Conservation (phyloP, 129 eudicot genomes). For the Escallonia rubra region DNA sequence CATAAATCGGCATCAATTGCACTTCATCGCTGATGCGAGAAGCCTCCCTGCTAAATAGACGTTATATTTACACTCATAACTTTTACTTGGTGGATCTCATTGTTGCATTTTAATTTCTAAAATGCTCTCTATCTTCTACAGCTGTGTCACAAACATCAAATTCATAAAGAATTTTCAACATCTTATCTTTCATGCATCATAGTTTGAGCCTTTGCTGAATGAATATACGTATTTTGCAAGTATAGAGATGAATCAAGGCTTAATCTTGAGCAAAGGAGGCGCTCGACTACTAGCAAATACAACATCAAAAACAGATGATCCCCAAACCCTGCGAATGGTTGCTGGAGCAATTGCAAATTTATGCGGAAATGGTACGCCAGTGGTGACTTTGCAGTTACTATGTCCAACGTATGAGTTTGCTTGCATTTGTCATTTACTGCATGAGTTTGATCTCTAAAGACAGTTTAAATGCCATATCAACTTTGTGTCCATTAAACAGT, state of each 20-base stretch:
- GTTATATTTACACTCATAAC: not conserved
- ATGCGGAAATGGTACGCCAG: slow-evolving; percentile 82
- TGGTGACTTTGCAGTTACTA: not conserved
- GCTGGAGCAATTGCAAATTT: slow-evolving; percentile 98
- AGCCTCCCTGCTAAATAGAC: not conserved
- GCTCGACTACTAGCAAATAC: slow-evolving; percentile 72
- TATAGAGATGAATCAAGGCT: slow-evolving; percentile 76
- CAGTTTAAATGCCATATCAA: not conserved
- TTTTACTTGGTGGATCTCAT: not conserved
- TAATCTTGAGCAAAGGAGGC: slow-evolving; percentile 88
- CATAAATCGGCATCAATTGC: too few relatives aligned
- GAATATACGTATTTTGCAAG: slow-evolving; percentile 10
- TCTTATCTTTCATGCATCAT: slow-evolving; percentile 1
- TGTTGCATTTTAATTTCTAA: not conserved
- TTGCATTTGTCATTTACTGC: not conserved
- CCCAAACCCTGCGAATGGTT: slow-evolving; percentile 95
- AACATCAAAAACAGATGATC: slow-evolving; percentile 75
- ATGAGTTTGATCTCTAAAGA: not conserved
- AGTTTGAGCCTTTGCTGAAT: slow-evolving; percentile 11
- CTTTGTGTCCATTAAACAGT: not conserved
- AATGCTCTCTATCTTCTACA: not conserved
- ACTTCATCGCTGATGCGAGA: too few relatives aligned
- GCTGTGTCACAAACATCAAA: not conserved
- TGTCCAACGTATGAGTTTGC: not conserved
- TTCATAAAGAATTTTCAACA: not conserved